These are phyloP conservation scores for Phytopythium aichiense DNA, from an alignment of 352 stramenopile species.

Conservation along the genomic window DNA sequence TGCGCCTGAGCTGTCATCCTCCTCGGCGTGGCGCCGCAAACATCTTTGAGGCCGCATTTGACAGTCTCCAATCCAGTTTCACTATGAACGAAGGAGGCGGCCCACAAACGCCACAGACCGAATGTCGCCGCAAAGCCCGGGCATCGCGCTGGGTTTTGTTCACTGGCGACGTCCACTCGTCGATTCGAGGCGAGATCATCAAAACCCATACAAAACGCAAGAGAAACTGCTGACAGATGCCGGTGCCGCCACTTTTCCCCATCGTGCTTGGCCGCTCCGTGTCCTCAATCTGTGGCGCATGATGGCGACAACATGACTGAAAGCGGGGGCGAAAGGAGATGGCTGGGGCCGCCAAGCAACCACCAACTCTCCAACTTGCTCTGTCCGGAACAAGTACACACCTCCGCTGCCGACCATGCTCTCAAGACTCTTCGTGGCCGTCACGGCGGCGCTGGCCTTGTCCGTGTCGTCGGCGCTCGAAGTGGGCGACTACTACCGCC, in stretches of 20 bases:
- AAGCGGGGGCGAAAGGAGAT: too few relatives aligned
- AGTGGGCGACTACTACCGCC: slow-evolving; percentile 29
- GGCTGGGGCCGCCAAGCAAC: not conserved
- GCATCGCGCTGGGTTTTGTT: not conserved
- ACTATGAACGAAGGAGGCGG: not conserved
- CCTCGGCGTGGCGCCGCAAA: not conserved
- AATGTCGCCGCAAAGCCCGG: not conserved
- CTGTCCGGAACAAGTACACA: not conserved
- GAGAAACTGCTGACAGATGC: not conserved
- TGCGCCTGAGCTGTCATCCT: not conserved
- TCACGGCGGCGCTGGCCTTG: slow-evolving; percentile 1
- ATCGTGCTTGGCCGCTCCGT: not conserved
- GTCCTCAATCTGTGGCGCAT: not conserved
- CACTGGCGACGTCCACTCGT: not conserved
- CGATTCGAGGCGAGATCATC: too few relatives aligned
- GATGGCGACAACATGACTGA: not conserved
- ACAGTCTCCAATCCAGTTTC: not conserved
- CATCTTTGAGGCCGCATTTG: too few relatives aligned
- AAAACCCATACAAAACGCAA: not conserved
- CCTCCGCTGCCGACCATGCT: slow-evolving; percentile 2
- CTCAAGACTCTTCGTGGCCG: not conserved
- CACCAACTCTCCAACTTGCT: not conserved
- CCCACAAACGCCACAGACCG: not conserved
- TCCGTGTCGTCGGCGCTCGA: slow-evolving; percentile 9
- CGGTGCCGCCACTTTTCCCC: not conserved